These are phyloP conservation scores for Pleurotus citrinopileatus DNA, from an alignment of 768 basidiomycete genomes.

Conservation along the genomic window DNA sequence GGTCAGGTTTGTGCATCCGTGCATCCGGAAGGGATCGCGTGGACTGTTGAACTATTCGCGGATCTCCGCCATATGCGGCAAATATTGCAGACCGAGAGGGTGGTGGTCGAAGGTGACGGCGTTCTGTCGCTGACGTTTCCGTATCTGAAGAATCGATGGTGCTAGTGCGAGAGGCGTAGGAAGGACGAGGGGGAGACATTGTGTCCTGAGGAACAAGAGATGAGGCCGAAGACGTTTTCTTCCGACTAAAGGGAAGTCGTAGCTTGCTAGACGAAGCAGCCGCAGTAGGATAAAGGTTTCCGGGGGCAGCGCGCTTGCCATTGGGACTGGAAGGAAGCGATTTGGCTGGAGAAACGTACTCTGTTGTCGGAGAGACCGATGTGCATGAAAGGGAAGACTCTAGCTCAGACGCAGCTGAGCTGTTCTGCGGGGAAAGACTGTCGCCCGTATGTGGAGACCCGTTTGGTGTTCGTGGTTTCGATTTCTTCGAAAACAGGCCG, in stretches of 20 bases:
- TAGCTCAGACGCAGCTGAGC: constrained; percentile 9
- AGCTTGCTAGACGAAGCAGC: constrained; percentile 27
- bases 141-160: constrained; percentile 40
- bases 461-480: constrained; percentile 1
- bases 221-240: constrained; percentile 18
- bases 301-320: constrained; percentile 8
- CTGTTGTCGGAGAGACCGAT: constrained; percentile 19
- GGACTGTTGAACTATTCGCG: constrained; percentile 42
- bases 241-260: constrained; percentile 37
- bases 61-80: constrained; percentile 51
- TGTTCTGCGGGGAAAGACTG: background rate
- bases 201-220: constrained; percentile 17
- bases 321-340: constrained; percentile 17
- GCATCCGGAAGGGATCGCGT: constrained; percentile 61
- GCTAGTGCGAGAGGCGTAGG: constrained; percentile 29
- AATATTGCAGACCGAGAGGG: constrained; percentile 67
- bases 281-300: constrained; percentile 10
- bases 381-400: constrained; percentile 6
- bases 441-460: background rate
- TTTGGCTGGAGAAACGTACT: constrained; percentile 26
- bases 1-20: constrained; percentile 19
- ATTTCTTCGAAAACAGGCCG: constrained; percentile 9
- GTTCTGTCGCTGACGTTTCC: constrained; percentile 33
- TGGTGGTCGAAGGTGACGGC: constrained; percentile 45
- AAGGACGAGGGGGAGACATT: constrained; percentile 28